These are phyloP conservation scores for Ascoidea asiatica DNA, from an alignment of 805 yeast genomes.

Conservation along the genomic window DNA sequence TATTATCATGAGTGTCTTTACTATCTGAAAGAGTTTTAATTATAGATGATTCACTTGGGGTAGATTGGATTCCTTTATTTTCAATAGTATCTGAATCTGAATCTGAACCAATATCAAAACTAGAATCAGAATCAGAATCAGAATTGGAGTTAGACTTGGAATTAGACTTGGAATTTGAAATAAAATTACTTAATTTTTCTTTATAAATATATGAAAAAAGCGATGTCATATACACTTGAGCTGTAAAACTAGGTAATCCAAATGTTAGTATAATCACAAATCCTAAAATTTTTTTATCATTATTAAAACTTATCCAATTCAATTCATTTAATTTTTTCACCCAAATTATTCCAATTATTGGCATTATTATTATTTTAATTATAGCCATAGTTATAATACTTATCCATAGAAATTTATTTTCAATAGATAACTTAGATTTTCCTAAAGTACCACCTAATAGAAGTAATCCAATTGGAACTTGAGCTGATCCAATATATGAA, in stretches of 20 bases:
- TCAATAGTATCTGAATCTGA: too few relatives aligned
- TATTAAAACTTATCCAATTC: conserved; percentile 36
- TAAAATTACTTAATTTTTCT: too few relatives aligned
- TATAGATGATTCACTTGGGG: too few relatives aligned
- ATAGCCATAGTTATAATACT: conserved; percentile 43
- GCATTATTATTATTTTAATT: conserved; percentile 52
- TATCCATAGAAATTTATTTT: conserved; percentile 40
- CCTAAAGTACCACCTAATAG: conserved; percentile 79
- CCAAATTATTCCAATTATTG: conserved; percentile 66
- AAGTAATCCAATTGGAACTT: conserved; percentile 77
- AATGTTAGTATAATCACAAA: conserved; percentile 65
- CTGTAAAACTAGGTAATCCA: conserved; percentile 80
- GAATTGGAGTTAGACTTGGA: too few relatives aligned
- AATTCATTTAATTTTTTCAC: conserved; percentile 44
- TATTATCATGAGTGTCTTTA: too few relatives aligned
- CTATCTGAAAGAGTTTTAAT: too few relatives aligned
- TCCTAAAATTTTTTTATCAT: conserved; percentile 36
- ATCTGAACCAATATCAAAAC: too few relatives aligned
- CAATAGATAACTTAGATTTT: conserved; percentile 58
- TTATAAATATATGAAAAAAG: conserved; percentile 47
- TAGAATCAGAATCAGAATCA: too few relatives aligned
- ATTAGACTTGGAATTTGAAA: too few relatives aligned
- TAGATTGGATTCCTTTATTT: too few relatives aligned
- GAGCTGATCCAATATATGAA: conserved; percentile 69
- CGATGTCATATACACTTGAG: conserved; percentile 80